phyloP scores from a whole-genome alignment of 177 flowering plant genomes.

The Tripterygium wilfordii region DNA sequence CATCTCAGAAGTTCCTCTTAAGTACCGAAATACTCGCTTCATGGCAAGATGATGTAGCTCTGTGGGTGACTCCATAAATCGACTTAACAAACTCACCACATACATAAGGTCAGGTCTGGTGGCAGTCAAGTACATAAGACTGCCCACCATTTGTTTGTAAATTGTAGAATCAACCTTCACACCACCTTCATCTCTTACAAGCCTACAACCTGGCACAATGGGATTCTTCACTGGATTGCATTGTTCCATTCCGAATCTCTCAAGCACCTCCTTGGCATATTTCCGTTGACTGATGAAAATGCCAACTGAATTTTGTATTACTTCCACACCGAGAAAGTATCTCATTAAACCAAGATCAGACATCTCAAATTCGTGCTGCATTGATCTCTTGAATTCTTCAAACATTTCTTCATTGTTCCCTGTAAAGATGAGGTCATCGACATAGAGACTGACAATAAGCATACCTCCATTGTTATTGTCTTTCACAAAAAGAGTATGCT shows the following conservation, averaged over 20 bases:
- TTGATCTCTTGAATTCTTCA: neutral
- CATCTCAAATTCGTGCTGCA: neutral
- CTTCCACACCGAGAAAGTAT: neutral
- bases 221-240: neutral
- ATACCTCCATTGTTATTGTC: neutral
- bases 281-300: conserved; percentile 4
- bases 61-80: too few relatives aligned
- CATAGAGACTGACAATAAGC: too few relatives aligned
- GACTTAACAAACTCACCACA: too few relatives aligned
- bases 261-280: neutral
- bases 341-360: too few relatives aligned
- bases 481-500: conserved; percentile 3
- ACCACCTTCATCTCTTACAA: neutral
- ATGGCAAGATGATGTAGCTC: too few relatives aligned
- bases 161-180: too few relatives aligned
- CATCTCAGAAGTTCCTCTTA: too few relatives aligned
- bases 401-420: conserved; percentile 1
- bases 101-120: too few relatives aligned
- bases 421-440: neutral
- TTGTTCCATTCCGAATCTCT: neutral
- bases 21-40: too few relatives aligned
- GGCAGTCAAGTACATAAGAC: too few relatives aligned
- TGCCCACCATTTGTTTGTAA: too few relatives aligned
- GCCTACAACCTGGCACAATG: neutral
- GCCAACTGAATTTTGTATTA: neutral